These are phyloP conservation scores for Ceratonia siliqua DNA, from an alignment of 306 rosid genomes.

Conservation along the genomic window DNA sequence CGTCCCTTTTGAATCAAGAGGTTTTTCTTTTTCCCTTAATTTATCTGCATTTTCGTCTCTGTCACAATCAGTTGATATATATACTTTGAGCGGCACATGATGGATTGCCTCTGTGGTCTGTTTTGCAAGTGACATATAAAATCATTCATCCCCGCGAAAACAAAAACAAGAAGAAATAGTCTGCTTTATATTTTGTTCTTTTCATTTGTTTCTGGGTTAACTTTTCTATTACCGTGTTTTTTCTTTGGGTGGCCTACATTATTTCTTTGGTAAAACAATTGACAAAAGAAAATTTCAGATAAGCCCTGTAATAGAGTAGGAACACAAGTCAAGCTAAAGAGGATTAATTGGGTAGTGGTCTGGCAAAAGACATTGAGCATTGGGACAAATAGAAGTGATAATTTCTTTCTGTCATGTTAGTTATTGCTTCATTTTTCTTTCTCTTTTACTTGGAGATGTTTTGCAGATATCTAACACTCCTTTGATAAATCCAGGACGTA, in stretches of 20 bases:
- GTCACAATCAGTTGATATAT: background rate
- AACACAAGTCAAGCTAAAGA: no score
- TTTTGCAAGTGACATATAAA: no score
- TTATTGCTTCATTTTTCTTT: background rate
- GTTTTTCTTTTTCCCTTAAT: background rate
- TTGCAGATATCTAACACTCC: background rate
- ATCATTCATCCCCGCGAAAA: no score
- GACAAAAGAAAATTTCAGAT: background rate
- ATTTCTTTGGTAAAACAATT: background rate
- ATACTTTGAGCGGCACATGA: background rate
- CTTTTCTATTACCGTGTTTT: no score
- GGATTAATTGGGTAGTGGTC: no score
- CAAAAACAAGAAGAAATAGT: no score
- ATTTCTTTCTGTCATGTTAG: background rate
- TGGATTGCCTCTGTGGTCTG: background rate
- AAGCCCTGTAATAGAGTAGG: background rate
- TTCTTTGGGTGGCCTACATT: no score
- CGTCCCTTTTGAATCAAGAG: background rate
- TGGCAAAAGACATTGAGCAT: no score
- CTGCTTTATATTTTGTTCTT: no score
- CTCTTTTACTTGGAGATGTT: background rate
- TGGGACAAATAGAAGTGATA: background rate
- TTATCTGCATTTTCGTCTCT: background rate
- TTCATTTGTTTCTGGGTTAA: no score
- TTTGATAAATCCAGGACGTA: constrained; percentile 31